Evolutionary conservation across 192 early-diverging fungal species (phyloP).

Genomic region (Backusella morwellensis): DNA sequence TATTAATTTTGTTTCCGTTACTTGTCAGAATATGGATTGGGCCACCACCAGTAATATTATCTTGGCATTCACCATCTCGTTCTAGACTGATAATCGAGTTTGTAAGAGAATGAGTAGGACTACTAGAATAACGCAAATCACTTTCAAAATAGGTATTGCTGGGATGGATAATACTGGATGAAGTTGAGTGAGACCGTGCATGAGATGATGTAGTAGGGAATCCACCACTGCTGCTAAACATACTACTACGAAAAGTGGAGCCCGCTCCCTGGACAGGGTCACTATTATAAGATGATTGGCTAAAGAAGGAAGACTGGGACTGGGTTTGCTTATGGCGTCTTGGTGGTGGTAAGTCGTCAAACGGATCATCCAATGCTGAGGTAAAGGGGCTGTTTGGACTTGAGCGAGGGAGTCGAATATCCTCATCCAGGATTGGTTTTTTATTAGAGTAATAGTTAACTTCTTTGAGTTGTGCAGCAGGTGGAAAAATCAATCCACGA

Average conservation of each 20-base stretch:
- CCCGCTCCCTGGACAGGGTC: neutral
- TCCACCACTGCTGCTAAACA: constrained; percentile 16
- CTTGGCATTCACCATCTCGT: neutral
- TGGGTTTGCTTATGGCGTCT: constrained; percentile 14
- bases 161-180: neutral
- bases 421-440: neutral
- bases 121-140: constrained; percentile 13
- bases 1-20: neutral
- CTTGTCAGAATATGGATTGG: neutral
- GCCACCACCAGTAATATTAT: neutral
- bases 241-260: constrained; percentile 14
- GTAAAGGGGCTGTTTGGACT: neutral
- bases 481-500: neutral
- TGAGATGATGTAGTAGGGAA: neutral
- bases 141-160: neutral
- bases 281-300: neutral
- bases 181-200: neutral
- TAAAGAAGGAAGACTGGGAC: constrained; percentile 29
- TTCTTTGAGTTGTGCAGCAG: neutral
- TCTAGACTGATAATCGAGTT: constrained; percentile 23
- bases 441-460: neutral
- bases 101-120: constrained; percentile 4
- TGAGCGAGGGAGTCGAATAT: neutral
- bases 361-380: constrained; percentile 20
- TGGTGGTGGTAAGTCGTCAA: constrained; percentile 15